Percentiles rank a stretch among this genome's conserved stretches.
Conservation (phyloP, 441 rosid species). For the Gossypium davidsonii region DNA sequence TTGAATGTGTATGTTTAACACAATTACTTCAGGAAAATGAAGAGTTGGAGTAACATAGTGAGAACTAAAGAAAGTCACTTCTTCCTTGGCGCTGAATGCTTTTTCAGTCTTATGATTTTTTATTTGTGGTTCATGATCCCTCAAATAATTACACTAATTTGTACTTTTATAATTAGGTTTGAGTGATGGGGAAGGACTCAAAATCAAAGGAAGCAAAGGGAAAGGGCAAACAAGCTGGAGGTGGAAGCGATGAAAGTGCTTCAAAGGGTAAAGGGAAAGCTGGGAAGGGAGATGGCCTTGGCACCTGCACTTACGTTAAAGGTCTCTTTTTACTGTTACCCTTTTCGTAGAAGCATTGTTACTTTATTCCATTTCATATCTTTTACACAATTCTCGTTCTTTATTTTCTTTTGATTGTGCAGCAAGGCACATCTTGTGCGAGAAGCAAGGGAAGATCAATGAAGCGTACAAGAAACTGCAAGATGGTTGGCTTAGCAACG, state of each 20-base stretch:
- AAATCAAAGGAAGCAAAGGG: slow-evolving; percentile 67
- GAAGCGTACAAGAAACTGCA: slow-evolving; percentile 91
- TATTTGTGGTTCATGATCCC: neutral
- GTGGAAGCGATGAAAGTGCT: slow-evolving; percentile 60
- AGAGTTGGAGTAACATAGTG: too few species aligned
- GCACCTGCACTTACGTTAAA: slow-evolving; percentile 96
- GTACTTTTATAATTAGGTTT: slow-evolving; percentile 11
- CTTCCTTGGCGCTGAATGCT: too few species aligned
- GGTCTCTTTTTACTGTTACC: slow-evolving; percentile 31
- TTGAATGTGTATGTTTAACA: neutral
- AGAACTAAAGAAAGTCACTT: too few species aligned
- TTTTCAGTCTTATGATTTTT: neutral
- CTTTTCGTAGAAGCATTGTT: neutral
- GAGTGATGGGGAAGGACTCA: slow-evolving; percentile 73
- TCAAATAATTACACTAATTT: neutral
- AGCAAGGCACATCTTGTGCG: slow-evolving; percentile 87
- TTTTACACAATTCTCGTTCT: neutral
- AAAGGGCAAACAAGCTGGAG: slow-evolving; percentile 75
- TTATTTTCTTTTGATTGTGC: slow-evolving; percentile 17
- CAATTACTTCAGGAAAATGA: neutral
- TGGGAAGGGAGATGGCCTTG: slow-evolving; percentile 86
- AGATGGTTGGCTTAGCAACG: slow-evolving; percentile 90
- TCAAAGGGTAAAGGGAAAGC: slow-evolving; percentile 92
- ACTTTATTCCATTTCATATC: neutral
- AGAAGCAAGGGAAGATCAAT: slow-evolving; percentile 91